phyloP scores from a whole-genome alignment of 139 green algal species.

The Chlamydomonas schloesseri region DNA sequence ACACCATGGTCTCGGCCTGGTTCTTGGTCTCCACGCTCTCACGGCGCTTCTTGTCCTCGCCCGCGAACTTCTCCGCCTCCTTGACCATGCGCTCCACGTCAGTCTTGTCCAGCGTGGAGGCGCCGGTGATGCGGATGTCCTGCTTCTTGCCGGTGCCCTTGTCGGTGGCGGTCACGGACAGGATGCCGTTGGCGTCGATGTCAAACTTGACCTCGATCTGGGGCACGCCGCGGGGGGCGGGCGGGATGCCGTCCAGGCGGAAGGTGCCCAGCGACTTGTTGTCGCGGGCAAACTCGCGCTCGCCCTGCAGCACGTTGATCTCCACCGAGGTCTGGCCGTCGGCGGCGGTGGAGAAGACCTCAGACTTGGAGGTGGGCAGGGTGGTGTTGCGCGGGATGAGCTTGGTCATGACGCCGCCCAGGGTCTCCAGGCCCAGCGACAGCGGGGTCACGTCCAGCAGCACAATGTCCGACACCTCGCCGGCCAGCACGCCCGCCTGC shows the following conservation, averaged over 20 bases:
- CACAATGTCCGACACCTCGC: conserved; percentile 96
- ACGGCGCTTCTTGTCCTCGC: conserved; percentile 93
- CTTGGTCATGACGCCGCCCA: conserved; percentile 97
- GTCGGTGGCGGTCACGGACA: conserved; percentile 93
- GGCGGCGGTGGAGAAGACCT: conserved; percentile 98
- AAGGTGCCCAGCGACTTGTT: conserved; percentile 98
- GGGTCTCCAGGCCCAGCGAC: conserved; percentile 96
- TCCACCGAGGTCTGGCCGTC: conserved; percentile 97
- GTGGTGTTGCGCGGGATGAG: conserved; percentile 99
- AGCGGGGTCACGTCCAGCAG: conserved; percentile 98
- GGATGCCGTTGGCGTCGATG: conserved; percentile 99
- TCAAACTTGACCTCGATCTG: conserved; percentile 99
- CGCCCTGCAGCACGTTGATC: conserved; percentile 97
- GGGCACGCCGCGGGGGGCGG: conserved; percentile 93
- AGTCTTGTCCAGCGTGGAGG: conserved; percentile 74
- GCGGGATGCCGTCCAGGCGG: conserved; percentile 96
- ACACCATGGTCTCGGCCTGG: conserved; percentile 90
- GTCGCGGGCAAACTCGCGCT: conserved; percentile 91
- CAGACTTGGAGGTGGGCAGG: conserved; percentile 95
- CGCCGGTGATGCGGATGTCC: conserved; percentile 98
- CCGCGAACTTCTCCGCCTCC: conserved; percentile 93
- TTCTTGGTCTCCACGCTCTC: conserved; percentile 98
- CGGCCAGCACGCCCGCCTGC: conserved; percentile 80
- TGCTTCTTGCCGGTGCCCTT: conserved; percentile 97
- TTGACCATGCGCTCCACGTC: conserved; percentile 98